phyloP scores from a whole-genome alignment of 306 rosid species.

The Dryas octopetala region DNA sequence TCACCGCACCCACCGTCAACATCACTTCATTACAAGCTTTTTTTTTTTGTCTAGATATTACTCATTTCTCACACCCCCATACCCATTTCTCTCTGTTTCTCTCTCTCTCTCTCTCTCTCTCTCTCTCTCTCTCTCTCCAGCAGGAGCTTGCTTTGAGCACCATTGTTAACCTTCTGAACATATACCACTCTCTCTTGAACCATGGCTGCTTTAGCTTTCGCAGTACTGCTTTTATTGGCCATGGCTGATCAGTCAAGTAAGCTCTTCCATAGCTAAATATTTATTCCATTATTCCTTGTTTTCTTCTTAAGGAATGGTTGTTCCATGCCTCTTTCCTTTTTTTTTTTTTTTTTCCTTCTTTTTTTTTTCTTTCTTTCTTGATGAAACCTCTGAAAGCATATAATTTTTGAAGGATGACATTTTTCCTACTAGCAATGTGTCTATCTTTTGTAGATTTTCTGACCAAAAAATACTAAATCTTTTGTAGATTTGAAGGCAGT shows the following conservation, averaged over 20 bases:
- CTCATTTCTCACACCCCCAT: neutral
- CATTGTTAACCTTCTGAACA: conserved; percentile 9
- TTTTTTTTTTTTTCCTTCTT: neutral
- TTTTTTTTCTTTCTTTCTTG: neutral
- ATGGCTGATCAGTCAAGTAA: conserved; percentile 63
- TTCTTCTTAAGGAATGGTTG: neutral
- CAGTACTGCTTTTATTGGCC: conserved; percentile 54
- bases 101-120: neutral
- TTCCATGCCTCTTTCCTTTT: neutral
- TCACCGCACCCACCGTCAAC: conserved; percentile 13
- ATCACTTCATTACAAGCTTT: neutral
- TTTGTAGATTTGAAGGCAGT: conserved; percentile 1
- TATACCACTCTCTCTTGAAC: conserved; percentile 19
- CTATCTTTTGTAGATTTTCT: neutral
- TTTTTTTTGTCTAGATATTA: neutral
- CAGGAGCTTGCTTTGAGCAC: conserved; percentile 10
- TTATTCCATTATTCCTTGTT: neutral
- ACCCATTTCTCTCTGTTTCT: neutral
- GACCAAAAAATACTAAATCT: no score
- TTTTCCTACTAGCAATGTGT: neutral
- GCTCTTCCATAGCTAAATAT: conserved; percentile 18
- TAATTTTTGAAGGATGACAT: neutral
- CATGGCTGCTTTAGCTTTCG: conserved; percentile 57
- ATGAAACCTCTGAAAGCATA: neutral
- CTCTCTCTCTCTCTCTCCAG: conserved; percentile 8